Base-by-base conservation (phyloP, 129 eudicot species). In the Chrysanthemum makinoi region DNA sequence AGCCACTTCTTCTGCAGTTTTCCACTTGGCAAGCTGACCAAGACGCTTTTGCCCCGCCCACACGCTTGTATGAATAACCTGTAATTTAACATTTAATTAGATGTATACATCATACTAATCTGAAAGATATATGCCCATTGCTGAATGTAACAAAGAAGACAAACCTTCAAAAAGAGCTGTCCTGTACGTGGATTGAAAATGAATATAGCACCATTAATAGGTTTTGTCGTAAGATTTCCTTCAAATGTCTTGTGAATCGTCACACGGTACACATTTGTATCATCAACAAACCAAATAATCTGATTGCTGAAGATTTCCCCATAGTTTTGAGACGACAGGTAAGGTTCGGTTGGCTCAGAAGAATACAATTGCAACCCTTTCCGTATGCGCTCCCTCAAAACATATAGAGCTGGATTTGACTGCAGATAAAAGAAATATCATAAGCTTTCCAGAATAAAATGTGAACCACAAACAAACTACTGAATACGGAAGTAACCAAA, bases 31-130 rank as follows among this genome's bases (percentile, higher is more conserved):
- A 71, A 95, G 78, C 81, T 95, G 99, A 72, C 99, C 99, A 51
- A 95, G 99, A 72, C 99, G 97, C 81, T 95, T 95, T 78, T 95
- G 99, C 77, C 99, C 99, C n/a, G 99, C 99, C 99, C 97, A 95
- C n/a, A n/a, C 99, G 55, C 99, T 95, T 33, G 99, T 95, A 76
- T 95, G 97, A 68, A 95, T 90, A 8, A 95, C 97, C 98, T 92
- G 94, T 15, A 70, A 15, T 3, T 68, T 54, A 63, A 2, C 18
- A 22, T 60, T 26, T 17, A 65, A 44, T 15, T 17, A 75, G 6
- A 57, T 77, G 20, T 57, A 64, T 19, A 43, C 47, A 17, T 63
- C 51, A 43, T 28, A 62, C 8, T 2, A 62, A 14, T 28, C 4
- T 0, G 16, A 24, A 24, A 24, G 2, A 28, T 39, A 12, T 15